Evolutionary conservation across 352 stramenopile genomes (phyloP), one percentile per base, ranked within the genome.

Genomic region (Pythium grandisporangium): DNA sequence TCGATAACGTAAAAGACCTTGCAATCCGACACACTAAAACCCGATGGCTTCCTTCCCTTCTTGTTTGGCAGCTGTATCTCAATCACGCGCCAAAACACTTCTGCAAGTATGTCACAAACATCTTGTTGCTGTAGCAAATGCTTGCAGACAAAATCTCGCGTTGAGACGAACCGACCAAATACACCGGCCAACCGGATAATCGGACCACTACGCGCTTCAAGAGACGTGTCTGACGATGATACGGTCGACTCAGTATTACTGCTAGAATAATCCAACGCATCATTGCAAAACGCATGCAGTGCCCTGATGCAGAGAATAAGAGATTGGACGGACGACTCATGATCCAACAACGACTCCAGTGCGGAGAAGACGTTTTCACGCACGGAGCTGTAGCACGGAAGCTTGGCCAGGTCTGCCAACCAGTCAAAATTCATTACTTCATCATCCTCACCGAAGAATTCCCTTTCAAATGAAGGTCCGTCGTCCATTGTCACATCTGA

Each of bases 1-100:
- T 91, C 77, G 1, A 55, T 70, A 33, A 84, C 72, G 48, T 91
- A 84, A 55, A 88, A 82, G 5, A 86, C 72, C 46, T 87, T 85
- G 54, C 75, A 86, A 37, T 90, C 70, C 10, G 77, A 72, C 45
- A 90, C 71, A 32, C 69, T 69, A 21, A 82, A 69, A 4, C 66
- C 61, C 17, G 48, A 71, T 13, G 70, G 53, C 40, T 78, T 78
- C n/a, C 75, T 51, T 19, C 80, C 70, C 5, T 69, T 39, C 13
- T 71, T 54, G n/a, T 63, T 55, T 14, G 62, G 53, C 6, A 90
- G 45, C 40, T 90, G 79, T 2, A 66, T 55, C 16, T 81, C 66
- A 21, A 93, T 86, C 10, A 66, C 70, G 10, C 55, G 60, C 74
- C 74, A 87, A 30, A 85, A 66, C 24, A 84, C 77, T n/a, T 88